Evolutionary conservation across 2,329 filamentous ascomycete genomes (phyloP), one percentile per base, ranked within the genome.

Genomic region (Aspergillus costaricaensis): DNA sequence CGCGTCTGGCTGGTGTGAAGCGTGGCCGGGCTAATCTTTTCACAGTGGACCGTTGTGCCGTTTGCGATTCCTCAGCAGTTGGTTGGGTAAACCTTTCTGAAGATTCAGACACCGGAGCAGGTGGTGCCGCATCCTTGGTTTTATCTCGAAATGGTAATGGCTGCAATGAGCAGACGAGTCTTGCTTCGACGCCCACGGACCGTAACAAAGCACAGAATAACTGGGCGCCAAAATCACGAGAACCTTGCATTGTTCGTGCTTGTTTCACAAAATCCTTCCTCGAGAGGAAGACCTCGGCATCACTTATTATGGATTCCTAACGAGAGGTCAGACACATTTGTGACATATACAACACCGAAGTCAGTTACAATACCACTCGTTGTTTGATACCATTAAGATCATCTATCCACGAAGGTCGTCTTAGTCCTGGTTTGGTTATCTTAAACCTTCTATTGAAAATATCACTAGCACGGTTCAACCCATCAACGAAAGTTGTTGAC

Each of bases 151-250:
- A 93, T 0, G 90, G 83, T 0, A 99, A 81, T 1, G 89, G 86
- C 67, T 99, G 95, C 3, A 99, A 79, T 4, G 95, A 99, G 74
- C 92, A 97, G 0, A 98, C 90, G 4, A 99, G 82, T 12, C 95
- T 85, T 5, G 91, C 83, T 64, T 92, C 87, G 6, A 98, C 86
- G 2, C 91, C 92, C n/a, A 85, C 86, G n/a, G 87, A 86, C 17
- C 95, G 88, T 4, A 99, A 82, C 32, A 98, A 77, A 2, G 93
- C 90, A 74, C 95, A 98, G 70, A 96, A 96, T 0, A 99, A 76
- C 73, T 98, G 93, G 1, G 92, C 91, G 0, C 93, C 95, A 9
- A 96, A 83, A 74, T 99, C 95, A 65, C 93, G 86, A 8, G 94
- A 98, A 0, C 94, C 96, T 65, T 87, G 81, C 17, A 96, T 76